Base-by-base conservation (phyloP, 2,329 filamentous ascomycete species). In the Aspergillus puulaauensis region DNA sequence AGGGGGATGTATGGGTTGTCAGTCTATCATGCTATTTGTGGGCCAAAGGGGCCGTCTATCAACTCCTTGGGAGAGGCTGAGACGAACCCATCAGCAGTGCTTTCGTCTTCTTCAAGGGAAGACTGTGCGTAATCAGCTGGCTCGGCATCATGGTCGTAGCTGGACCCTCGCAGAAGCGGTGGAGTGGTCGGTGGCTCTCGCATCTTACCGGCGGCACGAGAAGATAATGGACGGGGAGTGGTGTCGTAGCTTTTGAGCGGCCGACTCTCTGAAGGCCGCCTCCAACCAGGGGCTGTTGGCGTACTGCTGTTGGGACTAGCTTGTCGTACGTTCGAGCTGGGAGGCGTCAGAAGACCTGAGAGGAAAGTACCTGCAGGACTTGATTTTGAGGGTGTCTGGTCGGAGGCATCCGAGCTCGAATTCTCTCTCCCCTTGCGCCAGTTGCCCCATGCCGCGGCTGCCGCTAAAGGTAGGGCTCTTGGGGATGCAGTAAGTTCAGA, bases 401-500 rank as follows among this genome's bases (percentile, higher is more conserved):
- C 73, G 14, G 68, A 71, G 31, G 68, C 33, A 21, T 66, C 65
- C 52, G 85, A 79, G 44, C 82, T 79, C 15, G 77, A 76, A 6
- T 76, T 76, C 56, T 85, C 83, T 66, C 81, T 83, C 15, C 83
- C 85, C 71, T 89, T 93, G 52, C 93, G 88, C 93, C 93, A 97
- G 74, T 89, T 96, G 47, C 91, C 93, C 86, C 93, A 96, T n/a
- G 92, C 93, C n/a, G 92, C 91, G n/a, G 91, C 91, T 23, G 96
- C 88, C 4, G 89, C 89, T 70, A 96, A 88, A 6, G 90, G 91
- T 15, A 96, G 68, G 7, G 77, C 89, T 33, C 91, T 87, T 4
- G 93, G 93, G 2, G 91, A 90, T 5, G 88, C 86, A 11, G 90
- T 88, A 62, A 93, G 86, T 63, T 85, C 86, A 47, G 93, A 87